Base-by-base conservation (phyloP, 2,329 filamentous ascomycete species). In the Tolypocladium ovalisporum region DNA sequence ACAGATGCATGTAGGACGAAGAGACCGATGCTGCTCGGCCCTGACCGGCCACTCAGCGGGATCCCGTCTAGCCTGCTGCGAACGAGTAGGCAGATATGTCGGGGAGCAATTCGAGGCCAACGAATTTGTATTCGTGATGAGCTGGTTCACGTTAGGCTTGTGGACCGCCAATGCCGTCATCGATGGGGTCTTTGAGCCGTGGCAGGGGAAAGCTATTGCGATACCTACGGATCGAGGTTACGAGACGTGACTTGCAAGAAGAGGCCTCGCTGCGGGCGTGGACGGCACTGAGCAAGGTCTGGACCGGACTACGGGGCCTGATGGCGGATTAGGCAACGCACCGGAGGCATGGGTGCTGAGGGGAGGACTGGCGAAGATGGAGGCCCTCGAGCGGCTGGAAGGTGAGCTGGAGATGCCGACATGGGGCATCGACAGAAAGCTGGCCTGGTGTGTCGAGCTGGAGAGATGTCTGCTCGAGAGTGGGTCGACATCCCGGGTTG, bases 61-160 rank as follows among this genome's bases (percentile, higher is more conserved):
- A 63, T 79, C 2, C 76, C 78, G 0, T 70, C 72, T 1, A 66
- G 65, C 3, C 64, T 80, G 6, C 71, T 79, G 2, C 59, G 57
- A 6, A 60, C 68, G 27, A 75, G 68, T 61, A 67, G 66, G 32
- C 73, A 76, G 56, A 62, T 79, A 24, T 79, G 78, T 65, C 36
- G 62, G 55, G 78, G 80, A 60, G 67, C 70, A 4, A 2, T 78
- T 77, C 60, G 61, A 64, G 9, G 58, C 64, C 27, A 78, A 76
- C 64, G 75, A 78, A 55, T 79, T 79, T 58, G 70, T 71, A 29
- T 80, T 78, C 59, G 67, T 73, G 40, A 75, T 74, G 49, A n/a
- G n/a, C n/a, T 76, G 74, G 72, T 77, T 77, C 64, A 69, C 72
- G 15, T 76, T 74, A 17, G 77, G 76, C 0, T 62, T 77, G 4